These are phyloP conservation scores for Exophiala xenobiotica DNA, from an alignment of 2,329 filamentous ascomycete species.

Conservation along the genomic window DNA sequence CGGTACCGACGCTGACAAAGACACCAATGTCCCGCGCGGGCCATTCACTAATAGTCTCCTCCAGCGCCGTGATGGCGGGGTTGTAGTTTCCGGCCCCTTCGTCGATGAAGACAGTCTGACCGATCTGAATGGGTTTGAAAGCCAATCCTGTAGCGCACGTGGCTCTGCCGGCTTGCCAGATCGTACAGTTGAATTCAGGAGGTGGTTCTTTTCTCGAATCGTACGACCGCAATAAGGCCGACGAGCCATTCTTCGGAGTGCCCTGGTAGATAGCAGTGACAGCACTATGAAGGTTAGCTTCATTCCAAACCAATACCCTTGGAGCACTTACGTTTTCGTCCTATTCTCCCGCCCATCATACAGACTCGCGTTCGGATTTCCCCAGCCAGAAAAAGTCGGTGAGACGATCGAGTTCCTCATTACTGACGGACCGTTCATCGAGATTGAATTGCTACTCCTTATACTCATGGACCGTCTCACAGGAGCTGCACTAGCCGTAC, in stretches of 20 bases:
- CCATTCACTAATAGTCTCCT: constrained; percentile 95
- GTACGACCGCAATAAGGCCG: constrained; percentile 84
- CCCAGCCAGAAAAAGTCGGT: constrained; percentile 53
- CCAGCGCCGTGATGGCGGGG: constrained; percentile 77
- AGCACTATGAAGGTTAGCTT: constrained; percentile 56
- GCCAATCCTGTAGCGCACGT: constrained; percentile 87
- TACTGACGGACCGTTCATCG: constrained; percentile 56
- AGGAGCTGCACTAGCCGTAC: constrained; percentile 19
- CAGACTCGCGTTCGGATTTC: constrained; percentile 80
- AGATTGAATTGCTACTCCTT: constrained; percentile 69
- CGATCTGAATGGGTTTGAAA: constrained; percentile 93
- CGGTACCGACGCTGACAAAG: constrained; percentile 92
- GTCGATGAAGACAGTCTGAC: constrained; percentile 90
- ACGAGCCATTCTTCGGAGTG: constrained; percentile 64
- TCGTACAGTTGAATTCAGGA: constrained; percentile 88
- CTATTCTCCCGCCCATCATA: constrained; percentile 84
- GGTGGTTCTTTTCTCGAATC: constrained; percentile 89
- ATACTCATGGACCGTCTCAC: constrained; percentile 29
- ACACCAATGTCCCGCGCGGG: constrained; percentile 89
- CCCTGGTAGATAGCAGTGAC: constrained; percentile 90
- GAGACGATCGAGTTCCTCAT: constrained; percentile 23
- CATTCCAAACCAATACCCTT: constrained; percentile 11
- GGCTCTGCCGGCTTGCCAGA: constrained; percentile 96
- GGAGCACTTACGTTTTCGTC: constrained; percentile 77
- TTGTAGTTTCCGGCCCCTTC: constrained; percentile 92